Percentiles rank a stretch among this genome's conserved stretches.
These are phyloP conservation scores for Colletotrichum nymphaeae DNA, from an alignment of 2,329 filamentous ascomycete species.

Conservation along the genomic window DNA sequence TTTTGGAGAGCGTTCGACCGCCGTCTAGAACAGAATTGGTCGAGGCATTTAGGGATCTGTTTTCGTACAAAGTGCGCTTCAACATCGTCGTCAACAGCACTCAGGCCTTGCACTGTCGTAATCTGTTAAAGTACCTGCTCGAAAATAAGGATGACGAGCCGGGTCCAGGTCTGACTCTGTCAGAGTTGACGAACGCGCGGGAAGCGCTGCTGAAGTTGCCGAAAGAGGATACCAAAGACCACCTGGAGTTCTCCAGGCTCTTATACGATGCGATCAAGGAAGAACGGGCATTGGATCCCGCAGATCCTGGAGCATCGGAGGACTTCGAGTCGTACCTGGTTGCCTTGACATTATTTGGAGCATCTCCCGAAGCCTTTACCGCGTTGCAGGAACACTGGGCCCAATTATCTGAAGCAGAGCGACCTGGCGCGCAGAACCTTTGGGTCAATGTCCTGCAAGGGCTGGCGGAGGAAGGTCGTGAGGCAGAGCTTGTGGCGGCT, in stretches of 20 bases:
- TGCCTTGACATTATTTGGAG: slow-evolving; percentile 65
- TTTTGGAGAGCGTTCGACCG: slow-evolving; percentile 72
- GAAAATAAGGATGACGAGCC: slow-evolving; percentile 48
- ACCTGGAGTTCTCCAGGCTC: slow-evolving; percentile 58
- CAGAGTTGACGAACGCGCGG: slow-evolving; percentile 58
- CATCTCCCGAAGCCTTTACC: slow-evolving; percentile 62
- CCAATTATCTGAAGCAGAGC: slow-evolving; percentile 14
- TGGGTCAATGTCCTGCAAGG: slow-evolving; percentile 69
- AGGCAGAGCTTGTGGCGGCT: slow-evolving; percentile 68
- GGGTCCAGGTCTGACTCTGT: slow-evolving; percentile 47
- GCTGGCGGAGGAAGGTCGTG: slow-evolving; percentile 69
- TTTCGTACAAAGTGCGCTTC: slow-evolving; percentile 64
- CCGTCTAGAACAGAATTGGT: slow-evolving; percentile 73
- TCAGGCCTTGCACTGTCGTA: slow-evolving; percentile 68
- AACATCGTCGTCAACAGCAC: slow-evolving; percentile 68
- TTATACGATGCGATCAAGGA: slow-evolving; percentile 50
- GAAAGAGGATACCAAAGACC: slow-evolving; percentile 55
- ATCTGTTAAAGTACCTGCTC: slow-evolving; percentile 72
- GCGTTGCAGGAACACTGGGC: slow-evolving; percentile 44
- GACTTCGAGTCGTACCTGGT: slow-evolving; percentile 59
- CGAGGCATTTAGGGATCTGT: slow-evolving; percentile 73
- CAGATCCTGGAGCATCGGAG: slow-evolving; percentile 28
- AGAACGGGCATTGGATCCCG: slow-evolving; percentile 32
- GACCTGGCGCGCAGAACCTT: slow-evolving; percentile 44
- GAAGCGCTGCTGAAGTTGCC: slow-evolving; percentile 55